Conservation (phyloP, 257 asterid species). For the Fraxinus pennsylvanica region DNA sequence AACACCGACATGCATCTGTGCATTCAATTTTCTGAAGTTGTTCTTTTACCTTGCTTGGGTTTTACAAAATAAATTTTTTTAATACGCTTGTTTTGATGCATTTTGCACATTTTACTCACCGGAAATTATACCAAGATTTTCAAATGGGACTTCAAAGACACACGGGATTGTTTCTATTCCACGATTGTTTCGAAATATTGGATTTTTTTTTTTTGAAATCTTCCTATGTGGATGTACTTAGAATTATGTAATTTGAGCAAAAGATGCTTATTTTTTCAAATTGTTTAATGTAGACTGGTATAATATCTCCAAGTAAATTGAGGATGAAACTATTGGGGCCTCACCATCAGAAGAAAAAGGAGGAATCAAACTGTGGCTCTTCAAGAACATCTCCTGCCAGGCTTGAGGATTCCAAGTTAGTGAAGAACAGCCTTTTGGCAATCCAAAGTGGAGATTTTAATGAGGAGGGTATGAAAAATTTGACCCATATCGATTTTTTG, state of each 20-base stretch:
- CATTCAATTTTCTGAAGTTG: slow-evolving; percentile 9
- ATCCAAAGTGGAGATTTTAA: slow-evolving; percentile 53
- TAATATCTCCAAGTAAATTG: slow-evolving; percentile 90
- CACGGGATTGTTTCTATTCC: slow-evolving; percentile 10
- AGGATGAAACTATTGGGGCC: slow-evolving; percentile 83
- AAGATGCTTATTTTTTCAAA: background rate
- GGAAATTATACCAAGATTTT: background rate
- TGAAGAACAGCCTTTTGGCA: slow-evolving; percentile 74
- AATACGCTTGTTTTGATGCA: slow-evolving; percentile 3
- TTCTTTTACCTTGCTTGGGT: background rate
- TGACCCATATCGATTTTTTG: background rate
- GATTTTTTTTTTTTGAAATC: background rate
- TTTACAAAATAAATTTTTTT: background rate
- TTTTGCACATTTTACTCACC: slow-evolving; percentile 24
- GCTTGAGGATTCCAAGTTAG: slow-evolving; percentile 75
- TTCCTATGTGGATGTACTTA: slow-evolving; percentile 14
- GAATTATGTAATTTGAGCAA: slow-evolving; percentile 12
- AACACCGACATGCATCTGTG: slow-evolving; percentile 17
- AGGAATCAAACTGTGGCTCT: slow-evolving; percentile 77
- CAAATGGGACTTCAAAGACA: slow-evolving; percentile 6
- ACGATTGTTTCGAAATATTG: background rate
- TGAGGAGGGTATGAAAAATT: slow-evolving; percentile 55
- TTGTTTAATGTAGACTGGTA: slow-evolving; percentile 58
- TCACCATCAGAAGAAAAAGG: slow-evolving; percentile 62
- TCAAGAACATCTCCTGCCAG: slow-evolving; percentile 93